Conservation (phyloP, 2,329 filamentous ascomycete species). For the Colletotrichum aenigma region DNA sequence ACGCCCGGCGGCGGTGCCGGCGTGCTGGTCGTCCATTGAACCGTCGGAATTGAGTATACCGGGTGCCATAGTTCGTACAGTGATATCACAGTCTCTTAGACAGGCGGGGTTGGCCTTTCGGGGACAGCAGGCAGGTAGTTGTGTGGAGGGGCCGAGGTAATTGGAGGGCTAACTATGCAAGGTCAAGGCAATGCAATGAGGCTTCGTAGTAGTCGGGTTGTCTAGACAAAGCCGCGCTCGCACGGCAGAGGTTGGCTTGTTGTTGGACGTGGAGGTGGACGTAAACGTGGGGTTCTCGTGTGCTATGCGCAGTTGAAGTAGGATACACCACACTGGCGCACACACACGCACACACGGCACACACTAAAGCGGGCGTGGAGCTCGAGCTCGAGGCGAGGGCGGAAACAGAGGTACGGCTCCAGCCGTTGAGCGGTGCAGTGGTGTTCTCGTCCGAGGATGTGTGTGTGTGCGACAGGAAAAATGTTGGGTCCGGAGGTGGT, state of each 20-base stretch:
- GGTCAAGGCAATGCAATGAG: background rate
- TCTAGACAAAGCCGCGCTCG: background rate
- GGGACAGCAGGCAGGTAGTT: background rate
- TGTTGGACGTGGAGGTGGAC: background rate
- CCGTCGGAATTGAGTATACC: conserved; percentile 35
- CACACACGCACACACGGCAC: background rate
- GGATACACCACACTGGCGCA: conserved; percentile 6
- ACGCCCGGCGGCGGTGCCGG: conserved; percentile 20
- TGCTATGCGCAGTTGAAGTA: conserved; percentile 10
- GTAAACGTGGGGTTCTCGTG: background rate
- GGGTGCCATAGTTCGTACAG: conserved; percentile 34
- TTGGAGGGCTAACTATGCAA: conserved; percentile 7
- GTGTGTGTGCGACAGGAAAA: conserved; percentile 1
- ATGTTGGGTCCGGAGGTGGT: conserved; percentile 2
- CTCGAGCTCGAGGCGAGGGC: conserved; percentile 7
- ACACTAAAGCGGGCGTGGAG: conserved; percentile 4
- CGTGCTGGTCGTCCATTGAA: conserved; percentile 31
- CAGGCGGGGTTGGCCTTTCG: background rate
- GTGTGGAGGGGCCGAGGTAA: background rate
- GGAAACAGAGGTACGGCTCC: conserved; percentile 10
- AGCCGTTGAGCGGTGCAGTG: conserved; percentile 10
- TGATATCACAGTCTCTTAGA: conserved; percentile 8
- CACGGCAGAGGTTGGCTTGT: background rate
- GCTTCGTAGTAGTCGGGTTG: background rate
- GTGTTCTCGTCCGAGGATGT: conserved; percentile 4